Conservation (phyloP, 768 basidiomycete genomes). For the Suillus ampliporus region DNA sequence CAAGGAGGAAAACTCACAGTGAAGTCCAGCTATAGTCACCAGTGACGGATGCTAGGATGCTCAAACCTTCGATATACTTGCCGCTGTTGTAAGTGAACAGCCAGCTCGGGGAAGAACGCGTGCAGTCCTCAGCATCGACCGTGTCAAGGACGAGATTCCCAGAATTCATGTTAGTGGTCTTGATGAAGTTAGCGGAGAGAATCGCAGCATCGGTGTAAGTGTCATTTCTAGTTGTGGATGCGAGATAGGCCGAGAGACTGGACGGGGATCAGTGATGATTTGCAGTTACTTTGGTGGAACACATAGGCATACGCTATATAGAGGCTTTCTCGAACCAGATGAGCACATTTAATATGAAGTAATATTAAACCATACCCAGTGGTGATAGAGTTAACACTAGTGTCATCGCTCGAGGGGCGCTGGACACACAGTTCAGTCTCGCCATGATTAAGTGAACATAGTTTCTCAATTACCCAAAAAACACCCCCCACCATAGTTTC, state of each 20-base stretch:
- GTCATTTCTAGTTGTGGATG: slow-evolving; percentile 48
- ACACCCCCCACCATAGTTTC: slow-evolving; percentile 60
- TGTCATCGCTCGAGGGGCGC: slow-evolving; percentile 50
- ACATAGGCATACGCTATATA: slow-evolving; percentile 43
- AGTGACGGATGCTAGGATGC: slow-evolving; percentile 49
- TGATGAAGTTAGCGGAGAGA: slow-evolving; percentile 54
- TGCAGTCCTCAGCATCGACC: slow-evolving; percentile 52
- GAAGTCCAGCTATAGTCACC: slow-evolving; percentile 47
- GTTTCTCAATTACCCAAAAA: slow-evolving; percentile 49
- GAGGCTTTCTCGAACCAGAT: slow-evolving; percentile 32
- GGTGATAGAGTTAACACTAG: slow-evolving; percentile 53
- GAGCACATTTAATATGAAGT: background rate
- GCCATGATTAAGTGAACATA: background rate
- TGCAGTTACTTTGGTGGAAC: background rate
- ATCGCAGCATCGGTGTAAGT: slow-evolving; percentile 55
- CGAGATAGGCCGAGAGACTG: slow-evolving; percentile 56
- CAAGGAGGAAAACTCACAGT: slow-evolving; percentile 38
- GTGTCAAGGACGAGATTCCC: slow-evolving; percentile 52
- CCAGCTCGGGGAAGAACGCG: slow-evolving; percentile 49
- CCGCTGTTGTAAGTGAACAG: slow-evolving; percentile 62
- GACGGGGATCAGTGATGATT: background rate
- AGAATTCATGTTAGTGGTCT: slow-evolving; percentile 48
- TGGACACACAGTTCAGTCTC: slow-evolving; percentile 19
- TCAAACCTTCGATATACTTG: slow-evolving; percentile 58
- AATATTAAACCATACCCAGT: slow-evolving; percentile 46